Base-by-base conservation (phyloP, 768 basidiomycete genomes). In the Lactarius tabidus region DNA sequence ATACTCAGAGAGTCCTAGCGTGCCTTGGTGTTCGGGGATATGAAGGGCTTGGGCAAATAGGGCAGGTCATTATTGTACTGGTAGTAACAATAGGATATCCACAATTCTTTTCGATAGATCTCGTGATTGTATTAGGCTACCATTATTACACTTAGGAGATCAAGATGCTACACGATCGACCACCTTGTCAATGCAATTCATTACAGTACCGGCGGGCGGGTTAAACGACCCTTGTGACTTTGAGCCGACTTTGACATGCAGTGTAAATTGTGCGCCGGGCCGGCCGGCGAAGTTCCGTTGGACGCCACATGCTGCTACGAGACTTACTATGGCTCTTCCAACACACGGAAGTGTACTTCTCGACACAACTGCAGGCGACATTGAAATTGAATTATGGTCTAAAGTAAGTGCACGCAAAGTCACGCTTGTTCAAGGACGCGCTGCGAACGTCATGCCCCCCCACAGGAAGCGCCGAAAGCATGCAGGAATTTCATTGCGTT, bases 381-480 rank as follows among this genome's bases (percentile, higher is more conserved):
- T 90, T 28, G 88, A 96, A 70, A 86, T 97, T 29, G 95, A 97
- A 72, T 79, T 96, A 59, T 98, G 93, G 94, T 86, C 93, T 18
- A 96, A 93, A 81, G 91, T 90, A 66, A 28, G 74, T 66, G 7
- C 15, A n/a, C 10, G 9, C 17, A 35, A 8, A 18, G 10, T 15
- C 60, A 1, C 35, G 20, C 17, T 7, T 14, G 18, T 52, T 48
- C 31, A 2, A 8, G 26, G 35, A 17, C 10, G 35, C 28, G 8
- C 35, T 29, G n/a, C 29, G 35, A 57, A 41, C 51, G 15, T 29
- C 55, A 57, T 12, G 35, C 28, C 5, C 6, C n/a, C 8, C 15
- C 18, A 18, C 39, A 93, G 87, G 96, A 98, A 87, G 87, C 93
- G 26, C 97, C 97, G 0, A 94, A 92, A 80, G 81, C 97, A 75